These are phyloP conservation scores for Sporothrix protearum DNA, from an alignment of 2,329 filamentous ascomycete genomes.

Conservation along the genomic window DNA sequence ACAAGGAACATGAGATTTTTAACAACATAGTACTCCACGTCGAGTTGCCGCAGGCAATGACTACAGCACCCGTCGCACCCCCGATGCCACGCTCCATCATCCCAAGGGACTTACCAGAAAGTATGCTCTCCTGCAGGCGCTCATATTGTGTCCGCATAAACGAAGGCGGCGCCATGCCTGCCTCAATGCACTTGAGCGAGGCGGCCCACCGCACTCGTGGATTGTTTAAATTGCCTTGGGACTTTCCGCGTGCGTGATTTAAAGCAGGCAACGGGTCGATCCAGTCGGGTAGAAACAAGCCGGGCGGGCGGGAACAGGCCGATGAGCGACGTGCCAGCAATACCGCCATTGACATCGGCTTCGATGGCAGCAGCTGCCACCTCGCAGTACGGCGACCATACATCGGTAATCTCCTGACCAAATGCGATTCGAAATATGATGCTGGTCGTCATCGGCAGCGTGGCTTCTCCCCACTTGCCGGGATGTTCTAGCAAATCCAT, in stretches of 20 bases:
- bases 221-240: constrained; percentile 39
- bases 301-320: constrained; percentile 48
- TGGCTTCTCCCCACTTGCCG: constrained; percentile 37
- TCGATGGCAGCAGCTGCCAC: constrained; percentile 33
- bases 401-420: constrained; percentile 39
- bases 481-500: constrained; percentile 35
- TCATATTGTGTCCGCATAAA: constrained; percentile 36
- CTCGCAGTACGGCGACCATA: constrained; percentile 41
- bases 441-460: constrained; percentile 40
- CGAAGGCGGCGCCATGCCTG: constrained; percentile 34
- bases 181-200: constrained; percentile 34
- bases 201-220: constrained; percentile 44
- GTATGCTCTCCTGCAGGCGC: constrained; percentile 32
- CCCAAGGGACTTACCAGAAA: constrained; percentile 34
- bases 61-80: constrained; percentile 48
- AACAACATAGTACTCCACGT: constrained; percentile 43
- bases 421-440: constrained; percentile 45
- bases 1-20: constrained; percentile 44
- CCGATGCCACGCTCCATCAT: constrained; percentile 46
- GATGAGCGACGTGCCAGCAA: constrained; percentile 40
- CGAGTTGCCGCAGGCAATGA: constrained; percentile 46
- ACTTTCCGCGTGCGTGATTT: constrained; percentile 33
- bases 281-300: constrained; percentile 39
- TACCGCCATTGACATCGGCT: constrained; percentile 33
- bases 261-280: constrained; percentile 24